These are phyloP conservation scores for Thecaphora thlaspeos DNA, from an alignment of 1,284 basidiomycete species.

Conservation along the genomic window DNA sequence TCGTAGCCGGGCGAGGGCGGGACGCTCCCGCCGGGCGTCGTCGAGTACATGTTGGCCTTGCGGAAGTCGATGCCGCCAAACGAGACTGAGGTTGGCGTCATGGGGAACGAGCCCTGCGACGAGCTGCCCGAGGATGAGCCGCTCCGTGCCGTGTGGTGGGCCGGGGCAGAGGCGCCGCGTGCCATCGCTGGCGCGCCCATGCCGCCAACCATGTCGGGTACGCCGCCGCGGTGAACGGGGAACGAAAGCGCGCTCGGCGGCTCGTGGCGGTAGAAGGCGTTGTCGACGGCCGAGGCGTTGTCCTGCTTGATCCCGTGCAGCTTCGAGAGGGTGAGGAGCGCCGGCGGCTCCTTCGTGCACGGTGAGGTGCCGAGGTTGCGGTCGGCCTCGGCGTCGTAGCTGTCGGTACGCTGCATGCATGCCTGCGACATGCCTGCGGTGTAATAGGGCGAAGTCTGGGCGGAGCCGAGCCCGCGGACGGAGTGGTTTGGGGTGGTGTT, in stretches of 20 bases:
- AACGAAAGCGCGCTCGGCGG: constrained; percentile 13
- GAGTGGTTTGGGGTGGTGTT: constrained; percentile 36
- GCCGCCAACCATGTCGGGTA: constrained; percentile 18
- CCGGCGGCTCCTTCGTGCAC: constrained; percentile 10
- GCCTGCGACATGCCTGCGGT: constrained; percentile 8
- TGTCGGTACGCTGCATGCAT: constrained; percentile 19
- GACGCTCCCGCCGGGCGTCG: constrained; percentile 20
- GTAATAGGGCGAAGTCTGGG: constrained; percentile 29
- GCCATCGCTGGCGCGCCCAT: constrained; percentile 23
- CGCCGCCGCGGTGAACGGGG: constrained; percentile 12
- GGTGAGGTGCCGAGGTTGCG: background rate
- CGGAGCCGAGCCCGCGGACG: constrained; percentile 14
- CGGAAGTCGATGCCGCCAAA: constrained; percentile 5
- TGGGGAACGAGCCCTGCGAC: constrained; percentile 29
- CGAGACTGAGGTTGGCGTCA: constrained; percentile 25
- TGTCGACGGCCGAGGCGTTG: constrained; percentile 7
- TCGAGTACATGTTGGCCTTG: constrained; percentile 21
- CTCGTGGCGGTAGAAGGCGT: constrained; percentile 30
- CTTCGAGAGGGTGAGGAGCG: constrained; percentile 20
- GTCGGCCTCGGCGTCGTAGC: constrained; percentile 13
- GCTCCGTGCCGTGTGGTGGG: constrained; percentile 15
- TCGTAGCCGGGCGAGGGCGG: constrained; percentile 31
- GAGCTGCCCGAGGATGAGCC: constrained; percentile 29
- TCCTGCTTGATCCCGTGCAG: constrained; percentile 19
- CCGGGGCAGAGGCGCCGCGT: constrained; percentile 34